Evolutionary conservation across 2,329 filamentous ascomycete genomes (phyloP).

Genomic region (Lizonia empirigonia): DNA sequence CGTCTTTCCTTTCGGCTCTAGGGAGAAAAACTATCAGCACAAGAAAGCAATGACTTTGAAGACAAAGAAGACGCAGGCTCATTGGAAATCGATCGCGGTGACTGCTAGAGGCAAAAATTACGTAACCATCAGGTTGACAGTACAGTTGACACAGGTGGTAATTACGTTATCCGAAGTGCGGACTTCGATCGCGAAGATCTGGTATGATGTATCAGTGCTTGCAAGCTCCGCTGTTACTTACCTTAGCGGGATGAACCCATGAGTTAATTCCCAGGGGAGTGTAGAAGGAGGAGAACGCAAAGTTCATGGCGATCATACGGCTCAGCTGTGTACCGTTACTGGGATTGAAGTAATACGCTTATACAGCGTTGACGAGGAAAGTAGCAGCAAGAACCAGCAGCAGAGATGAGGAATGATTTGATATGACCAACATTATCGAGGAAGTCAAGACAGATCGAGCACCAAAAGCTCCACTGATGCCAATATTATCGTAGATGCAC

Average conservation of each 20-base stretch:
- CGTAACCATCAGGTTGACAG: slow-evolving; percentile 55
- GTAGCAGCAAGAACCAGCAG: slow-evolving; percentile 49
- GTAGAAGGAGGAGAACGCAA: slow-evolving; percentile 55
- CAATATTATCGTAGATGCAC: slow-evolving; percentile 54
- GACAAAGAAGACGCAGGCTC: slow-evolving; percentile 53
- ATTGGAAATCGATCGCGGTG: slow-evolving; percentile 47
- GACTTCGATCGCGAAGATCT: slow-evolving; percentile 53
- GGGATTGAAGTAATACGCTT: slow-evolving; percentile 47
- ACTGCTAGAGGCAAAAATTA: slow-evolving; percentile 56
- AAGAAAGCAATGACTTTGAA: slow-evolving; percentile 53
- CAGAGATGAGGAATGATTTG: slow-evolving; percentile 55
- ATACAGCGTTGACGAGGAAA: slow-evolving; percentile 47
- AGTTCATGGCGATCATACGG: slow-evolving; percentile 56
- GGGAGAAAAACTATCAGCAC: slow-evolving; percentile 37
- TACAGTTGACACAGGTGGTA: slow-evolving; percentile 56
- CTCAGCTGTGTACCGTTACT: slow-evolving; percentile 48
- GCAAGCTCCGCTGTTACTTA: background rate
- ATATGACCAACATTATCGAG: slow-evolving; percentile 57
- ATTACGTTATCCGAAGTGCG: slow-evolving; percentile 52
- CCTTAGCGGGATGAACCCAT: slow-evolving; percentile 56
- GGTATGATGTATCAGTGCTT: background rate
- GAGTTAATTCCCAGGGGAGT: slow-evolving; percentile 54
- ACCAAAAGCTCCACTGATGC: slow-evolving; percentile 58
- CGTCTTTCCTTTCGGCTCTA: slow-evolving; percentile 38
- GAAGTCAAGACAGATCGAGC: slow-evolving; percentile 51